Evolutionary conservation across 2,329 filamentous ascomycete genomes (phyloP).

Genomic region (Ilyonectria robusta): DNA sequence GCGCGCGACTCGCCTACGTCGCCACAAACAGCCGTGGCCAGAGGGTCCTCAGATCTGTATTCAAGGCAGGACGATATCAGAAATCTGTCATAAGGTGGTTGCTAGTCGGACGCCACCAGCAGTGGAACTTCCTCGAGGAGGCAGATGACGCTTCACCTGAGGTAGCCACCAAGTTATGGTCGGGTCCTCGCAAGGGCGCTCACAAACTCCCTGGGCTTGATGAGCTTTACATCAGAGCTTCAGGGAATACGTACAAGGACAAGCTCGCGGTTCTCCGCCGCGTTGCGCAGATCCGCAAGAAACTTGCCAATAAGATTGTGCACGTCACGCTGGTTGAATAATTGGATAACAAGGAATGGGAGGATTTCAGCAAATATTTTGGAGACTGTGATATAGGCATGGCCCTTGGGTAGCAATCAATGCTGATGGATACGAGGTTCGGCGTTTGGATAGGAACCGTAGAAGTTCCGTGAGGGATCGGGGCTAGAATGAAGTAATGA

Average conservation of each 20-base stretch:
- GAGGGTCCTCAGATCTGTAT: conserved; percentile 28
- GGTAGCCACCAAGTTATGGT: conserved; percentile 28
- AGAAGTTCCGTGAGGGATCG: background rate
- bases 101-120: conserved; percentile 35
- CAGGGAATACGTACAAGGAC: background rate
- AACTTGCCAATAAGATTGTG: conserved; percentile 23
- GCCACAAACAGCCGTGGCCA: conserved; percentile 26
- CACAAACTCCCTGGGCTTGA: conserved; percentile 29
- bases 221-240: conserved; percentile 8
- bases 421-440: background rate
- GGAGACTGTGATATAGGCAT: background rate
- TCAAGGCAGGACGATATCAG: conserved; percentile 33
- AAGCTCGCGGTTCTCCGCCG: conserved; percentile 17
- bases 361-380: no score
- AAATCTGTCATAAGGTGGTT: conserved; percentile 36
- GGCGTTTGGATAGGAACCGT: background rate
- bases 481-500: background rate
- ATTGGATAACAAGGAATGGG: background rate
- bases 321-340: conserved; percentile 32
- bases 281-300: conserved; percentile 4
- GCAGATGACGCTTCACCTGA: background rate
- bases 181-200: conserved; percentile 33
- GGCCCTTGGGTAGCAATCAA: background rate
- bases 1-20: conserved; percentile 37
- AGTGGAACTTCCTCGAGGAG: conserved; percentile 27